phyloP scores from a whole-genome alignment of 345 rosid genomes.

The Moringa oleifera region DNA sequence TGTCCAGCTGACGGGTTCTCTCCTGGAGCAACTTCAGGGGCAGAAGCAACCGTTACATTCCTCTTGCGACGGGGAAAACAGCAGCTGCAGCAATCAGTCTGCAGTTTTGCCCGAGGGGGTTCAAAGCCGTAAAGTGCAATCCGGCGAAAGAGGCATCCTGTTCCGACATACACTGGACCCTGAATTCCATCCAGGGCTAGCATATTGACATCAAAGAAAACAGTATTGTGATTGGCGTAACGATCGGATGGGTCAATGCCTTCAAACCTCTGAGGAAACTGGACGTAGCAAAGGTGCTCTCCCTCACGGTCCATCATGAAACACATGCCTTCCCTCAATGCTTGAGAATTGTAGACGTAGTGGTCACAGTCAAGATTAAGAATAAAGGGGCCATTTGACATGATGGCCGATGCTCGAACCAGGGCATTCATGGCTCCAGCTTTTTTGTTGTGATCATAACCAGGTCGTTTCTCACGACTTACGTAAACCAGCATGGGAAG shows the following conservation, averaged over 20 bases:
- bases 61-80: conserved; percentile 46
- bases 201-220: conserved; percentile 79
- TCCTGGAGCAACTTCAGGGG: conserved; percentile 29
- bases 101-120: conserved; percentile 40
- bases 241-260: conserved; percentile 84
- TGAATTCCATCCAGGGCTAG: conserved; percentile 82
- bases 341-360: conserved; percentile 65
- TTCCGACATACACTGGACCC: conserved; percentile 88
- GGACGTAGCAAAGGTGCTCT: conserved; percentile 56
- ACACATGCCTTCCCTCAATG: conserved; percentile 79
- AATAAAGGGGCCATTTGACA: conserved; percentile 88
- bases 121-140: conserved; percentile 72
- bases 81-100: conserved; percentile 33
- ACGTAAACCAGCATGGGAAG: conserved; percentile 80
- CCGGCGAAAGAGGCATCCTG: conserved; percentile 84
- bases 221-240: conserved; percentile 79
- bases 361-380: conserved; percentile 86
- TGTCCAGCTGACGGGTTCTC: conserved; percentile 10
- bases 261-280: conserved; percentile 88
- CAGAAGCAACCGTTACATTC: conserved; percentile 37
- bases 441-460: conserved; percentile 88
- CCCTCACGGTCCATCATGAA: conserved; percentile 84
- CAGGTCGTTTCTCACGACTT: conserved; percentile 80
- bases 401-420: conserved; percentile 74
- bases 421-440: conserved; percentile 95